phyloP scores from a whole-genome alignment of 208 protist genomes.

The Leptomonas pyrrhocoris region DNA sequence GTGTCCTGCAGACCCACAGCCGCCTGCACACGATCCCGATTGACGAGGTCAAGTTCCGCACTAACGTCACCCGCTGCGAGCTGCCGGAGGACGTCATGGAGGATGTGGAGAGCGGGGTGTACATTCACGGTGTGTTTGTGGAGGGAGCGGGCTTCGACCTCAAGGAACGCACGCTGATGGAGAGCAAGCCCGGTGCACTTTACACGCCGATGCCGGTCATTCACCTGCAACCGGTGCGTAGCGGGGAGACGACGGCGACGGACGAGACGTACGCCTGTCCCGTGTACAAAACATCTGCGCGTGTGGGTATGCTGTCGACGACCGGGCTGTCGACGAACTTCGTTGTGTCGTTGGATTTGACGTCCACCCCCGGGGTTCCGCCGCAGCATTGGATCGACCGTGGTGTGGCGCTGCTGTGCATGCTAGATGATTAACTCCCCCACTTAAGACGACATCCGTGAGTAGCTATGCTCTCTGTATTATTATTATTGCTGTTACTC shows the following conservation, averaged over 20 bases:
- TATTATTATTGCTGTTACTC: too few species aligned
- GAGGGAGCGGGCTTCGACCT: constrained; percentile 88
- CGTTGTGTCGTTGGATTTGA: constrained; percentile 88
- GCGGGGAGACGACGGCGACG: constrained; percentile 34
- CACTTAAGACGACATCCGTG: neutral
- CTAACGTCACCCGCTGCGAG: constrained; percentile 80
- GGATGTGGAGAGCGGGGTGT: constrained; percentile 74
- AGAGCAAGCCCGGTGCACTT: constrained; percentile 87
- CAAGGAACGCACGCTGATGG: constrained; percentile 45
- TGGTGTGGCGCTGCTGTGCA: constrained; percentile 93
- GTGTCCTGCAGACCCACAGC: constrained; percentile 92
- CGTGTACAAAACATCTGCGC: constrained; percentile 93
- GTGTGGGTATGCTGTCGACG: constrained; percentile 90
- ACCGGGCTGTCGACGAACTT: constrained; percentile 94
- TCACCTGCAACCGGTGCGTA: constrained; percentile 85
- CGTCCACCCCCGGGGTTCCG: constrained; percentile 28
- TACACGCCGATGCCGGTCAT: constrained; percentile 89
- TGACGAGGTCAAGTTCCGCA: constrained; percentile 91
- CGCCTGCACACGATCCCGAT: constrained; percentile 88
- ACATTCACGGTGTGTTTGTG: constrained; percentile 93
- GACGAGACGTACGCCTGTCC: constrained; percentile 82
- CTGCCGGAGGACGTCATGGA: constrained; percentile 74
- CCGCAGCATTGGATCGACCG: constrained; percentile 93
- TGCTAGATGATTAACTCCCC: constrained; percentile 91
- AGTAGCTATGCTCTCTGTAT: too few species aligned